Percentiles rank a stretch among this genome's conserved stretches.
These are phyloP conservation scores for Tolypocladium album DNA, from an alignment of 2,329 filamentous ascomycete genomes.

Conservation along the genomic window DNA sequence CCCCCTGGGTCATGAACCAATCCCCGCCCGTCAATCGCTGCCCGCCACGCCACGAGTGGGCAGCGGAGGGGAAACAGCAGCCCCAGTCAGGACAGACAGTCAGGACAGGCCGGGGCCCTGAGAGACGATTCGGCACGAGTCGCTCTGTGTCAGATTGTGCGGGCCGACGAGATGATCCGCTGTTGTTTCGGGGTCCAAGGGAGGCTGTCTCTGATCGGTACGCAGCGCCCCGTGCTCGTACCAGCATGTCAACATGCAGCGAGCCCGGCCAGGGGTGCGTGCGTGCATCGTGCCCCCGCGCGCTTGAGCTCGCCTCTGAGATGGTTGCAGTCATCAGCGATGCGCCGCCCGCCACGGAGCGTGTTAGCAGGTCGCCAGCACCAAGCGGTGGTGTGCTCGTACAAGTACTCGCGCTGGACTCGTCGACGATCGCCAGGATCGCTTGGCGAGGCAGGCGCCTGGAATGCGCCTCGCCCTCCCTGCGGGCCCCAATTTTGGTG, in stretches of 20 bases:
- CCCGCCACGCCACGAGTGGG: neutral
- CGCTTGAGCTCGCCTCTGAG: neutral
- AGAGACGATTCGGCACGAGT: neutral
- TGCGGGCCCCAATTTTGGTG: conserved; percentile 5
- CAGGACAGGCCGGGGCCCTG: neutral
- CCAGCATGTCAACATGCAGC: neutral
- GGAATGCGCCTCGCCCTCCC: conserved; percentile 6
- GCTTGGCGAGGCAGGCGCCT: too few species aligned
- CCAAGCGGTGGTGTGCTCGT: neutral
- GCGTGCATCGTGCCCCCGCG: too few species aligned
- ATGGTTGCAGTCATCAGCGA: neutral
- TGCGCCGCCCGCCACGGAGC: too few species aligned
- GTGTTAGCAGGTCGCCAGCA: too few species aligned
- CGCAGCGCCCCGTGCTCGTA: neutral
- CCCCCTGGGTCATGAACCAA: neutral
- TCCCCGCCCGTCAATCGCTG: neutral
- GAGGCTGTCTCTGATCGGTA: neutral
- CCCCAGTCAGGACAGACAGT: too few species aligned
- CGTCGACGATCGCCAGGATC: neutral
- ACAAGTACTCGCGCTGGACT: too few species aligned
- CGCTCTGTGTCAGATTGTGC: conserved; percentile 1
- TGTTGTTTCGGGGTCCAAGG: neutral
- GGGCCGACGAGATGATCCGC: conserved; percentile 3
- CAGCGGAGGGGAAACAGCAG: neutral
- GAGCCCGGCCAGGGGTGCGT: neutral